Base-by-base conservation (phyloP, 176 grass and related monocot species). In the Carex myosuroides region DNA sequence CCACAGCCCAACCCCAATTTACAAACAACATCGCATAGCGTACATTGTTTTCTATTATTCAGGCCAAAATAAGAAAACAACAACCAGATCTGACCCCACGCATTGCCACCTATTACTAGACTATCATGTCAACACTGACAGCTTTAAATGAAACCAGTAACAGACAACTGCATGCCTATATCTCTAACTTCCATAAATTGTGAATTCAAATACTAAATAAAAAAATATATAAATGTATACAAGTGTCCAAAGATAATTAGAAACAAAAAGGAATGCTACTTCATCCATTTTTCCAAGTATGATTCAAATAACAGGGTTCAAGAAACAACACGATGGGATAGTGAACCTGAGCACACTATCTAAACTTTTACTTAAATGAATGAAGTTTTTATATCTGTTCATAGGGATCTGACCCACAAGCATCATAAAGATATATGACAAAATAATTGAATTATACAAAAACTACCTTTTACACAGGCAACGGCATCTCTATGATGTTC, bases 401-500 rank as follows among this genome's bases (percentile, higher is more conserved):
- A 55, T 29, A 54, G 48, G 48, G 21, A 48, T 54, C 48, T 55
- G 24, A 54, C 48, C 42, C 10, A 70, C 9, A 16, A 24, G 72
- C 20, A 76, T 76, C 13, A 29, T 55, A 76, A 75, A 76, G 72
- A 76, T 29, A 76, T 29, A 54, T 76, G 46, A 55, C 5, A 54
- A 54, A 53, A 76, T 55, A 76, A 42, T 16, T 55, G 72, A 39
- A 39, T 39, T 29, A 76, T 55, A 37, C 18, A 35, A 53, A 29
- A 67, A 50, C 24, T 82, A 82, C 80, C 59, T 82, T 82, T 82
- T 44, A 82, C 80, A 66, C 80, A 82, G 21, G 80, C 60, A 48
- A 82, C 44, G 22, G 80, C 80, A 64, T 82, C 80, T 82, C 52
- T 82, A 67, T 82, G 80, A 82, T 67, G 17, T 46, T 82, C 80